Evolutionary conservation across 2,329 filamentous ascomycete genomes (phyloP).

Genomic region (Diplocarpon mali): DNA sequence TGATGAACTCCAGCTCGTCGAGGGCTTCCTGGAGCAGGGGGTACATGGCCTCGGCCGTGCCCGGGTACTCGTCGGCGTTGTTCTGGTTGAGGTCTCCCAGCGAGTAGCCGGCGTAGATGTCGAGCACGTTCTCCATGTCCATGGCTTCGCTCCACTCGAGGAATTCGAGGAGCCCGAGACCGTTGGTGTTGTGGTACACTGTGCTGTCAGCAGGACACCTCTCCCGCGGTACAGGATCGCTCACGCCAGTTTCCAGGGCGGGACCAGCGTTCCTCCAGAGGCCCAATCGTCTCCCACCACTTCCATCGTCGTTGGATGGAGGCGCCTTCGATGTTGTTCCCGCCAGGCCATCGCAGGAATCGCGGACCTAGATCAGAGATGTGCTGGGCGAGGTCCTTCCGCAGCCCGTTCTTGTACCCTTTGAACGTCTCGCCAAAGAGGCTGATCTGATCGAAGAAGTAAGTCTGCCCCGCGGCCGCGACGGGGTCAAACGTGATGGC

Average conservation of each 20-base stretch:
- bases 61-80: constrained; percentile 27
- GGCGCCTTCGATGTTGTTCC: constrained; percentile 41
- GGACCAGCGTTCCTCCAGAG: constrained; percentile 25
- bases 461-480: constrained; percentile 23
- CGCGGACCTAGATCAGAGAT: constrained; percentile 40
- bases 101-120: constrained; percentile 35
- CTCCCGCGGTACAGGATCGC: not conserved
- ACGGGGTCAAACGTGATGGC: constrained; percentile 41
- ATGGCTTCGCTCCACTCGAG: constrained; percentile 35
- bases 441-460: constrained; percentile 47
- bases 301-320: constrained; percentile 22
- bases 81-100: constrained; percentile 31
- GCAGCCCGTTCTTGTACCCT: constrained; percentile 42
- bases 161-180: constrained; percentile 30
- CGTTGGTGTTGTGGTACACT: constrained; percentile 32
- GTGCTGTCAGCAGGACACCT: constrained; percentile 13
- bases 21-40: constrained; percentile 37
- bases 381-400: constrained; percentile 42
- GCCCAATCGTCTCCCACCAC: constrained; percentile 32
- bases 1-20: constrained; percentile 40
- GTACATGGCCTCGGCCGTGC: constrained; percentile 12
- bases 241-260: constrained; percentile 33
- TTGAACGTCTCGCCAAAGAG: constrained; percentile 51
- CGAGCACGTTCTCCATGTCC: constrained; percentile 35
- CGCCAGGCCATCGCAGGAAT: constrained; percentile 53